Percentiles rank a stretch among this genome's conserved stretches.
Evolutionary conservation across 345 rosid genomes (phyloP).

Genomic region (Balakata baccata): DNA sequence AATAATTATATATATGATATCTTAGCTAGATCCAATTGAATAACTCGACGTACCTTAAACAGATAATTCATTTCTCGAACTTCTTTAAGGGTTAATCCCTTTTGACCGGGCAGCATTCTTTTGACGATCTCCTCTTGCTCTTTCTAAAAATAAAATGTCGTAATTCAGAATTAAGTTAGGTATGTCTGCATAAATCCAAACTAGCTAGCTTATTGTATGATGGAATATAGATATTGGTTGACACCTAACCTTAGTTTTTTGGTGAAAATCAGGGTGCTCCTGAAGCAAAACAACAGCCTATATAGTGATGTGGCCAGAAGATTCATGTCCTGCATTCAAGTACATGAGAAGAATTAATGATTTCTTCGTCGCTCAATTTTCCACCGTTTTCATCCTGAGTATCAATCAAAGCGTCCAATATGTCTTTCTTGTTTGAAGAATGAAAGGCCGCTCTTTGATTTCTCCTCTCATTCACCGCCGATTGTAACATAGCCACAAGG

Average conservation of each 20-base stretch:
- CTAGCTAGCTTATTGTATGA: no score
- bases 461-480: slow-evolving; percentile 55
- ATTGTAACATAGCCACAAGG: slow-evolving; percentile 58
- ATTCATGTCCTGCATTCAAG: slow-evolving; percentile 89
- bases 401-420: slow-evolving; percentile 67
- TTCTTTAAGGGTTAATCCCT: slow-evolving; percentile 60
- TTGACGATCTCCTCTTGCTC: slow-evolving; percentile 63
- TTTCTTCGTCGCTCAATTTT: slow-evolving; percentile 58
- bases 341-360: slow-evolving; percentile 80
- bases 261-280: slow-evolving; percentile 54
- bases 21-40: neutral
- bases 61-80: slow-evolving; percentile 71
- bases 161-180: no score
- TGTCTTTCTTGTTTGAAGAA: slow-evolving; percentile 47
- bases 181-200: no score
- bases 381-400: slow-evolving; percentile 69
- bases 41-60: slow-evolving; percentile 39
- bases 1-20: neutral
- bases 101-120: slow-evolving; percentile 42
- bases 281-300: slow-evolving; percentile 79
- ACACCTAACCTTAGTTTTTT: slow-evolving; percentile 55
- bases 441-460: slow-evolving; percentile 23
- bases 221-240: no score
- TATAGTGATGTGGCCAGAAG: slow-evolving; percentile 80
- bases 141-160: slow-evolving; percentile 30